Evolutionary conservation across 1,139 yeast species (phyloP).

Genomic region (Pneumocystis canis): DNA sequence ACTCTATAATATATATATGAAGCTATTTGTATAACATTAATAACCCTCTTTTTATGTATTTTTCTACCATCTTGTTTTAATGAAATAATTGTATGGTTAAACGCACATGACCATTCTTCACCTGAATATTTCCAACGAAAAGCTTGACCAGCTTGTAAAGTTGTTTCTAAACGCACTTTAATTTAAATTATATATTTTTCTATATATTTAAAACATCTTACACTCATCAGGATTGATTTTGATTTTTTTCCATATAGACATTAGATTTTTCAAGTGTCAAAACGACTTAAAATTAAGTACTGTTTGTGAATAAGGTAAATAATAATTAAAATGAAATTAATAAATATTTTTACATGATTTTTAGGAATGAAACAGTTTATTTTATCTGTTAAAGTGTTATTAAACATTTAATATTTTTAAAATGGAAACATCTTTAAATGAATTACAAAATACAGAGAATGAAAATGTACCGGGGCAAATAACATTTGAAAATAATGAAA

Average conservation of each 20-base stretch:
- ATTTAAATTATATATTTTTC: background rate
- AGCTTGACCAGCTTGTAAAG: slow-evolving; percentile 17
- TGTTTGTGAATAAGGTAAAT: background rate
- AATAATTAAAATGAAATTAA: background rate
- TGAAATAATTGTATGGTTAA: slow-evolving; percentile 25
- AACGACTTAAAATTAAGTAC: background rate
- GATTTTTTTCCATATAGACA: background rate
- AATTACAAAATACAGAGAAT: background rate
- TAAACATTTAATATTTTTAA: background rate
- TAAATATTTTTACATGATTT: background rate
- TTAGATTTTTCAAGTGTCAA: background rate
- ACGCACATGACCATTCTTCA: slow-evolving; percentile 25
- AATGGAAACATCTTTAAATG: background rate
- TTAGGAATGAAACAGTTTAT: background rate
- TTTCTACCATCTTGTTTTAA: slow-evolving; percentile 22
- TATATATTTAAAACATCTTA: background rate
- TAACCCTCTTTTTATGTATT: slow-evolving; percentile 16
- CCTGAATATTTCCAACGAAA: slow-evolving; percentile 27
- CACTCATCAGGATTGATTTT: background rate
- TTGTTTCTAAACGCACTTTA: slow-evolving; percentile 7
- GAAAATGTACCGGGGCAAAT: background rate
- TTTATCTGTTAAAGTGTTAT: background rate
- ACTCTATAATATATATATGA: background rate
- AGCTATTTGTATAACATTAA: background rate
- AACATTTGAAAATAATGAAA: background rate